Conservation (phyloP, 2,329 filamentous ascomycete genomes). For the Hawksworthiomyces lignivorus region DNA sequence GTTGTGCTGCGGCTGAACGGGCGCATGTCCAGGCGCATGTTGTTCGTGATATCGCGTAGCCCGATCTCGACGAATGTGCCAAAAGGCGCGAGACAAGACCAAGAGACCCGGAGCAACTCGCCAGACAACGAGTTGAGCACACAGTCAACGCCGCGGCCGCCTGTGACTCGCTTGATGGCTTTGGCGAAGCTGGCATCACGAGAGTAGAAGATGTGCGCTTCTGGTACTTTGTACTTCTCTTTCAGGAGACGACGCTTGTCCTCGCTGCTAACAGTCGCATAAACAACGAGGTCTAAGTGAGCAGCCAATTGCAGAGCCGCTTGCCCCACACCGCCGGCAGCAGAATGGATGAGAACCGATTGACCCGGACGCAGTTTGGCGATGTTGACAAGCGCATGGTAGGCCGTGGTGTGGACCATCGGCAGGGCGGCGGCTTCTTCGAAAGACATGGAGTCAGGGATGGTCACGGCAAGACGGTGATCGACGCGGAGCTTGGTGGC, state of each 20-base stretch:
- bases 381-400: constrained; percentile 30
- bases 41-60: constrained; percentile 22
- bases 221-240: not conserved
- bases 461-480: too few species aligned
- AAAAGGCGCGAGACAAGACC: constrained; percentile 23
- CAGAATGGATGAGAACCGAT: constrained; percentile 30
- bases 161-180: not conserved
- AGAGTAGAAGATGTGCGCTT: constrained; percentile 3
- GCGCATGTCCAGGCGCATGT: constrained; percentile 25
- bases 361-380: constrained; percentile 30
- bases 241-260: not conserved
- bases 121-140: constrained; percentile 13
- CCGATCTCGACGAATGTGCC: constrained; percentile 27
- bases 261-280: constrained; percentile 1
- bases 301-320: not conserved
- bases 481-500: too few species aligned
- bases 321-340: constrained; percentile 1
- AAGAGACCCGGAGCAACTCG: constrained; percentile 20
- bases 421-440: constrained; percentile 32
- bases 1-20: constrained; percentile 21
- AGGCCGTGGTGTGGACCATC: constrained; percentile 32
- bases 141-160: constrained; percentile 1
- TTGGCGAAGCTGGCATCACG: not conserved
- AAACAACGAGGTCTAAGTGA: not conserved
- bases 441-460: constrained; percentile 30